phyloP scores from a whole-genome alignment of 768 basidiomycete species.

The Terana coerulea region DNA sequence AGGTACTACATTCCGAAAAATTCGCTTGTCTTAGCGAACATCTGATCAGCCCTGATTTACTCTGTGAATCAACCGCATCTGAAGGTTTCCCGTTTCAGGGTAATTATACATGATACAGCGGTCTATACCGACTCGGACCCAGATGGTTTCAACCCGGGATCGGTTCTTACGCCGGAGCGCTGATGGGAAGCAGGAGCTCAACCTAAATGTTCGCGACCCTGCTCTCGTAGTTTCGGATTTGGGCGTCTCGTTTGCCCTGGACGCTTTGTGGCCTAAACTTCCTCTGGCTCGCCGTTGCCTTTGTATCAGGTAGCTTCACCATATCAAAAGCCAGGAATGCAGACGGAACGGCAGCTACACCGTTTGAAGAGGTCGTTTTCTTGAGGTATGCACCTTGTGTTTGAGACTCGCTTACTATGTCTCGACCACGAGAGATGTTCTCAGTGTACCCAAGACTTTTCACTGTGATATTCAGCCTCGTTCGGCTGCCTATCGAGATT shows the following conservation, averaged over 20 bases:
- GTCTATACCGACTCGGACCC: conserved; percentile 31
- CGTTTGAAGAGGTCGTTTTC: not conserved
- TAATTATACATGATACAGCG: conserved; percentile 33
- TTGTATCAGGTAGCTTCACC: not conserved
- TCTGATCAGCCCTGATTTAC: conserved; percentile 8
- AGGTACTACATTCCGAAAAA: conserved; percentile 18
- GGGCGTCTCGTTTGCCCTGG: conserved; percentile 2
- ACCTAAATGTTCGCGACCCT: not conserved
- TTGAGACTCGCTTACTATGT: too few relatives aligned
- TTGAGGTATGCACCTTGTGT: too few relatives aligned
- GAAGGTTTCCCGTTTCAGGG: conserved; percentile 27
- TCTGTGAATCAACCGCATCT: not conserved
- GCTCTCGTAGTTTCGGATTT: conserved; percentile 1
- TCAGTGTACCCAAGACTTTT: not conserved
- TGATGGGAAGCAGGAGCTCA: not conserved
- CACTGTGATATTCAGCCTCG: conserved; percentile 16
- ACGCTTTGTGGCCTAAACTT: not conserved
- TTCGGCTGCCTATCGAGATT: conserved; percentile 18
- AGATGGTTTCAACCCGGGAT: conserved; percentile 18
- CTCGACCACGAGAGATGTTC: too few relatives aligned
- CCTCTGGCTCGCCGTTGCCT: not conserved
- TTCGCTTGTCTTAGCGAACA: not conserved
- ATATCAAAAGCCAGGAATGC: conserved; percentile 3
- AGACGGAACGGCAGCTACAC: not conserved
- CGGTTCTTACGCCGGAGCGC: not conserved